A percentile compares a stretch with the other conserved stretches of the same genome.
These are phyloP conservation scores for Cryptococcus sp. DNA, from an alignment of 1,284 basidiomycete species.

Conservation along the genomic window DNA sequence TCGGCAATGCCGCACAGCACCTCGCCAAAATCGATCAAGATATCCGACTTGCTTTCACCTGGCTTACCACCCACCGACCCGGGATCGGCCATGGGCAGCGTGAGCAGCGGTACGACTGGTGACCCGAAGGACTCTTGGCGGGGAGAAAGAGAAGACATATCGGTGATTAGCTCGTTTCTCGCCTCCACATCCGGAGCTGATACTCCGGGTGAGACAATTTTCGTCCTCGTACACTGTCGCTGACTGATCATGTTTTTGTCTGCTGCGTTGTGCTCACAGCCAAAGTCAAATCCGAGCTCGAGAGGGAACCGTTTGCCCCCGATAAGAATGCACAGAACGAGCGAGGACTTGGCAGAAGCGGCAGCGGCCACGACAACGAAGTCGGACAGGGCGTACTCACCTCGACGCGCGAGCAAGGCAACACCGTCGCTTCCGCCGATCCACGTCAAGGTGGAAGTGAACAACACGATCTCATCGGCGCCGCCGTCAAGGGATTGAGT, in stretches of 20 bases:
- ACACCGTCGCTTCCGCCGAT: slow-evolving; percentile 1
- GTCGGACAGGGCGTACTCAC: too few species aligned
- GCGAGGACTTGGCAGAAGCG: not conserved
- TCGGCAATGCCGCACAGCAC: slow-evolving; percentile 7
- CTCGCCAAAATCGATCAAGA: slow-evolving; percentile 21
- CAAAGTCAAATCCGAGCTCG: not conserved
- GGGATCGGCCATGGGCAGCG: too few species aligned
- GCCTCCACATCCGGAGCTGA: too few species aligned
- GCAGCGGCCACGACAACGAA: too few species aligned
- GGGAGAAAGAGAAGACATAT: too few species aligned
- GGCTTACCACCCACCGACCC: too few species aligned
- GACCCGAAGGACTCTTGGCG: too few species aligned
- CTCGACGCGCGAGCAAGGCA: too few species aligned
- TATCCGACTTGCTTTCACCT: slow-evolving; percentile 23
- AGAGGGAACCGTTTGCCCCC: slow-evolving; percentile 6
- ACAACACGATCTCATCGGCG: too few species aligned
- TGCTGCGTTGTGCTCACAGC: not conserved
- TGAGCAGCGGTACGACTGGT: too few species aligned
- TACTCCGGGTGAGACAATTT: too few species aligned
- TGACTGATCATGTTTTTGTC: not conserved
- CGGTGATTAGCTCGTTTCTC: too few species aligned
- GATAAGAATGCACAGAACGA: slow-evolving; percentile 3
- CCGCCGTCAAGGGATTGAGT: slow-evolving; percentile 3
- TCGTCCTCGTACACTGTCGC: not conserved
- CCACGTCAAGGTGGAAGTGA: slow-evolving; percentile 1